Percentiles rank a stretch among this genome's conserved stretches.
Evolutionary conservation across 2,329 filamentous ascomycete species (phyloP).

Genomic region (Penicillium glabrum): DNA sequence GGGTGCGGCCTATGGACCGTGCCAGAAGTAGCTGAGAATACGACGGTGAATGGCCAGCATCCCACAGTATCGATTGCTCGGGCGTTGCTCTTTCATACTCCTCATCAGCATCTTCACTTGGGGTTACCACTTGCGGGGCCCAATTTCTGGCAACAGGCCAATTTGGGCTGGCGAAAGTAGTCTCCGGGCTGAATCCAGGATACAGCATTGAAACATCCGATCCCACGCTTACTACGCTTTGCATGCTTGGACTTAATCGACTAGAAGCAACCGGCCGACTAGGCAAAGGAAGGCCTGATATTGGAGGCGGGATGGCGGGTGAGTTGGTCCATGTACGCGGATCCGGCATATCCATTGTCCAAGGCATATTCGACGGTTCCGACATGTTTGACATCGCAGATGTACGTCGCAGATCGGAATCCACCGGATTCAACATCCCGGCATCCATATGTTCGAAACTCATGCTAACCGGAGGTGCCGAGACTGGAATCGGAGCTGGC

Average conservation of each 20-base stretch:
- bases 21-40: conserved; percentile 38
- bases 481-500: conserved; percentile 3
- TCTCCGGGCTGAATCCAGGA: conserved; percentile 13
- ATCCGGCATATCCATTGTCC: conserved; percentile 25
- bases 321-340: conserved; percentile 21
- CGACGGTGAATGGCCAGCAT: conserved; percentile 28
- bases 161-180: conserved; percentile 9
- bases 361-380: conserved; percentile 16
- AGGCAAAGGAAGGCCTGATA: conserved; percentile 21
- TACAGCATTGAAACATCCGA: conserved; percentile 16
- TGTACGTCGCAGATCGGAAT: conserved; percentile 7
- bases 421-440: not conserved
- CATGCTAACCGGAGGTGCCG: conserved; percentile 3
- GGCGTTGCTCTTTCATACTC: conserved; percentile 15
- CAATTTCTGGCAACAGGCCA: conserved; percentile 16
- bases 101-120: conserved; percentile 20
- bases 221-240: not conserved
- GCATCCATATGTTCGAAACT: conserved; percentile 6
- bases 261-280: conserved; percentile 12
- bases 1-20: conserved; percentile 61
- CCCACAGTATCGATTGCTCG: conserved; percentile 15
- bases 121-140: conserved; percentile 4
- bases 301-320: conserved; percentile 15
- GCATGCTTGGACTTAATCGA: conserved; percentile 11
- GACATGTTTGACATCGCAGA: conserved; percentile 9